phyloP scores from a whole-genome alignment of 2,329 filamentous ascomycete genomes.

The Penicillium sp. region DNA sequence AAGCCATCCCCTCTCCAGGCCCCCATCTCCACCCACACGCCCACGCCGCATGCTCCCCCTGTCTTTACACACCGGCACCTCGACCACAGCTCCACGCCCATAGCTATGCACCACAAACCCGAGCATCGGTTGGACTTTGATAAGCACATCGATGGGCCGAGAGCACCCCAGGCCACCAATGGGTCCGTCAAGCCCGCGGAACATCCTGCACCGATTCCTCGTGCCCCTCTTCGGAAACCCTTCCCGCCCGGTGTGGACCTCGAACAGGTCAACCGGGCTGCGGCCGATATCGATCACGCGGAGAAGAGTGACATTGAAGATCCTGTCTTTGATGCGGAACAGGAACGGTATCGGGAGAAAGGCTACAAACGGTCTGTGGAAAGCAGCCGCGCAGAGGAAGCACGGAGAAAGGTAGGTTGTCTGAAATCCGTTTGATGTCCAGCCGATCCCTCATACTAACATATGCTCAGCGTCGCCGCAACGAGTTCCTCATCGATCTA shows the following conservation, averaged over 20 bases:
- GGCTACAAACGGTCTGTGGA: conserved; percentile 67
- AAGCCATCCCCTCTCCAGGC: conserved; percentile 47
- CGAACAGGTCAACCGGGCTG: conserved; percentile 65
- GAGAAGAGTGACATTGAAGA: conserved; percentile 59
- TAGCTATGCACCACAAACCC: conserved; percentile 26
- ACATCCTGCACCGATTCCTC: not conserved
- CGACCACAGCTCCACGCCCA: conserved; percentile 26
- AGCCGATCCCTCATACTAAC: conserved; percentile 11
- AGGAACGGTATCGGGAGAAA: conserved; percentile 53
- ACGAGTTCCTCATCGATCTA: conserved; percentile 55
- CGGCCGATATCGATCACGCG: conserved; percentile 58
- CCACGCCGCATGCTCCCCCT: conserved; percentile 19
- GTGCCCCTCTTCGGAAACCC: conserved; percentile 13
- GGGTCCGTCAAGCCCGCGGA: conserved; percentile 16
- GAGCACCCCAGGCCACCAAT: conserved; percentile 12
- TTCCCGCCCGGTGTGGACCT: conserved; percentile 44
- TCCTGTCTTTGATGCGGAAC: conserved; percentile 51
- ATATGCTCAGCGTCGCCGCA: conserved; percentile 55
- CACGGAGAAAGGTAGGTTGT: conserved; percentile 61
- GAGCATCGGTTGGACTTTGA: conserved; percentile 31
- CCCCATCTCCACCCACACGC: conserved; percentile 15
- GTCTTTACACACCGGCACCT: conserved; percentile 7
- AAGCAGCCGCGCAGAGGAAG: conserved; percentile 60
- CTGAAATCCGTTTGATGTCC: not conserved
- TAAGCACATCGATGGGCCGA: conserved; percentile 16